Percentiles rank a stretch among this genome's conserved stretches.
phyloP scores from a whole-genome alignment of 305 asterid genomes.

The Plantago rigida region DNA sequence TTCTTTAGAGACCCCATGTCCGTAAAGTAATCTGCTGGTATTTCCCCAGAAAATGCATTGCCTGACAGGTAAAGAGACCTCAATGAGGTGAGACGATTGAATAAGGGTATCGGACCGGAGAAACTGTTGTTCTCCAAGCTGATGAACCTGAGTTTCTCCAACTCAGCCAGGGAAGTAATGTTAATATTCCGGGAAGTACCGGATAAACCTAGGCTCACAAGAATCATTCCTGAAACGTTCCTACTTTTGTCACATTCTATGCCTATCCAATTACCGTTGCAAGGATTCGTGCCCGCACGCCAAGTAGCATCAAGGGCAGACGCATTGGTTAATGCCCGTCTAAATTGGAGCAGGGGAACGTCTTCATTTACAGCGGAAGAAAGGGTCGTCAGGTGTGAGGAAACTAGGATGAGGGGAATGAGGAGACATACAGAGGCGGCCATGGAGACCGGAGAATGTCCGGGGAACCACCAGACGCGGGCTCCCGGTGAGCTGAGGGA shows the following conservation, averaged over 20 bases:
- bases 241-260: constrained; percentile 37
- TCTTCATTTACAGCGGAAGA: constrained; percentile 37
- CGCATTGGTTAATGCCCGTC: constrained; percentile 37
- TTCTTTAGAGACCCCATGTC: constrained; percentile 53
- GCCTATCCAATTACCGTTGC: constrained; percentile 47
- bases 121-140: constrained; percentile 50
- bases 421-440: constrained; percentile 41
- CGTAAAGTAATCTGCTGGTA: constrained; percentile 38
- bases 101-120: constrained; percentile 50
- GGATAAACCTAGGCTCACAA: constrained; percentile 39
- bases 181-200: constrained; percentile 33
- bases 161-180: constrained; percentile 30
- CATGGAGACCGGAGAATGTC: constrained; percentile 26
- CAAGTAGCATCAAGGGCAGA: constrained; percentile 48
- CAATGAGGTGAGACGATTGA: constrained; percentile 47
- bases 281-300: constrained; percentile 49
- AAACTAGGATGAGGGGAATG: constrained; percentile 20
- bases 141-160: constrained; percentile 41
- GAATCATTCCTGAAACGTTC: constrained; percentile 34
- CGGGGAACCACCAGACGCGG: too few relatives aligned
- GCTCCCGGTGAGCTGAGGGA: too few relatives aligned
- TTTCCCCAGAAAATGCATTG: constrained; percentile 53
- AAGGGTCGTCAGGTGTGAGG: constrained; percentile 25
- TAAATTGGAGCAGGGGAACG: constrained; percentile 48
- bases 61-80: constrained; percentile 38